These are phyloP conservation scores for Huntiella abstrusa DNA, from an alignment of 2,329 filamentous ascomycete species.

Conservation along the genomic window DNA sequence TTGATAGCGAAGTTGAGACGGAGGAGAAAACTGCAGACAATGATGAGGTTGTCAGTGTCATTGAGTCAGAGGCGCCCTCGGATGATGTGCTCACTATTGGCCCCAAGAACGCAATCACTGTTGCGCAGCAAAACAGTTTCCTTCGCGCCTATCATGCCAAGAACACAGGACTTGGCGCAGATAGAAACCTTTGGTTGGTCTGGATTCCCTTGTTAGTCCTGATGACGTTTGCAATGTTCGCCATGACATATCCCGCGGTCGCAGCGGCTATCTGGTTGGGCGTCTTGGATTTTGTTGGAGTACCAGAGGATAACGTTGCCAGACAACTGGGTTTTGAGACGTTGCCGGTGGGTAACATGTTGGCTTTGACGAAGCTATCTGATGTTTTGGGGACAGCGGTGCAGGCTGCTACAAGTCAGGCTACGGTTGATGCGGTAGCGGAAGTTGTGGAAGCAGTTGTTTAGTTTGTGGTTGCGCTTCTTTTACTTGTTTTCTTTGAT, in stretches of 20 bases:
- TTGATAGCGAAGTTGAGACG: conserved; percentile 24
- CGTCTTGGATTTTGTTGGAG: conserved; percentile 11
- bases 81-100: conserved; percentile 36
- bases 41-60: conserved; percentile 21
- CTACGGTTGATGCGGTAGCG: conserved; percentile 1
- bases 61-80: not conserved
- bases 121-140: conserved; percentile 45
- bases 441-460: not conserved
- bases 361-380: conserved; percentile 8
- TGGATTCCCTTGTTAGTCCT: conserved; percentile 32
- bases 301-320: conserved; percentile 10
- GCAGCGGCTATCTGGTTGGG: conserved; percentile 13
- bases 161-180: conserved; percentile 42
- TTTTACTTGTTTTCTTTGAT: too few species aligned
- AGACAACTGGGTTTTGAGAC: conserved; percentile 8
- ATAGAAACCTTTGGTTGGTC: conserved; percentile 48
- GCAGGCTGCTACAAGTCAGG: conserved; percentile 6
- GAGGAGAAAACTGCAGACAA: conserved; percentile 14
- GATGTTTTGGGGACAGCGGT: conserved; percentile 10
- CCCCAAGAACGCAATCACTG: conserved; percentile 42
- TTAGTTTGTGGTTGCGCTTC: not conserved
- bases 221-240: conserved; percentile 23
- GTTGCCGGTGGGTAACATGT: conserved; percentile 10
- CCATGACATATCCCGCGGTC: conserved; percentile 22
- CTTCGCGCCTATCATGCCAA: conserved; percentile 41